A percentile compares a stretch with the other conserved stretches of the same genome.
phyloP scores from a whole-genome alignment of 2,329 filamentous ascomycete species.

The Anisogramma anomala region DNA sequence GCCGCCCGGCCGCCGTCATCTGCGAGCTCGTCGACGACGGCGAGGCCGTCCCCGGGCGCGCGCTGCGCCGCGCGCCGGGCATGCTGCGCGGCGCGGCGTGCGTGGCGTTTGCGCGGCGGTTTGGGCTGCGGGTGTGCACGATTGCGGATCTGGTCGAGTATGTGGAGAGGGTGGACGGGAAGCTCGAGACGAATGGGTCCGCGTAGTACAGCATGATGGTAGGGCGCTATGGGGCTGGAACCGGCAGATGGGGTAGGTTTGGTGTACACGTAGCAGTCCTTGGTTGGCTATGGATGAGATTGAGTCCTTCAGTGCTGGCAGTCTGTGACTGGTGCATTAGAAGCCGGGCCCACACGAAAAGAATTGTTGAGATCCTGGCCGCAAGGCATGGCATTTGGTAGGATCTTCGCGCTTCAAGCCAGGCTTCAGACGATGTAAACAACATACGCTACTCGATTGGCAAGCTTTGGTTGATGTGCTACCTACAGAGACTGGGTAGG shows the following conservation, averaged over 20 bases:
- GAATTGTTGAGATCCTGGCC: slow-evolving; percentile 1
- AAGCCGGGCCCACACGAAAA: background rate
- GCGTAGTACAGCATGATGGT: too few relatives aligned
- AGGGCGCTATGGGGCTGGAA: too few relatives aligned
- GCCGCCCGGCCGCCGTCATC: slow-evolving; percentile 66
- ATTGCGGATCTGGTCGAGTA: slow-evolving; percentile 82
- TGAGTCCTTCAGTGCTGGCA: too few relatives aligned
- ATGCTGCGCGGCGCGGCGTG: slow-evolving; percentile 91
- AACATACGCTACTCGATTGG: background rate
- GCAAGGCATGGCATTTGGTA: slow-evolving; percentile 8
- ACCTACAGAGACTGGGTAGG: too few relatives aligned
- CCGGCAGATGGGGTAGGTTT: too few relatives aligned
- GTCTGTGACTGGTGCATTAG: background rate
- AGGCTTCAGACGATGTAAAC: background rate
- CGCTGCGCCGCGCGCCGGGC: slow-evolving; percentile 55
- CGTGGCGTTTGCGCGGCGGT: slow-evolving; percentile 74
- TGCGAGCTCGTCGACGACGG: slow-evolving; percentile 88
- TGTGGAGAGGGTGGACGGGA: slow-evolving; percentile 64
- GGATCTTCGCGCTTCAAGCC: too few relatives aligned
- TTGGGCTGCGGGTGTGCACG: slow-evolving; percentile 86
- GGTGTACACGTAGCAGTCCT: too few relatives aligned
- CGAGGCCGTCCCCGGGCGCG: slow-evolving; percentile 54
- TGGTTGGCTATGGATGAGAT: background rate
- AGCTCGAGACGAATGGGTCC: slow-evolving; percentile 35
- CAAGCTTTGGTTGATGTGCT: too few relatives aligned